A percentile compares a stretch with the other conserved stretches of the same genome.
Conservation (phyloP, 345 rosid species). For the Isatis tinctoria region DNA sequence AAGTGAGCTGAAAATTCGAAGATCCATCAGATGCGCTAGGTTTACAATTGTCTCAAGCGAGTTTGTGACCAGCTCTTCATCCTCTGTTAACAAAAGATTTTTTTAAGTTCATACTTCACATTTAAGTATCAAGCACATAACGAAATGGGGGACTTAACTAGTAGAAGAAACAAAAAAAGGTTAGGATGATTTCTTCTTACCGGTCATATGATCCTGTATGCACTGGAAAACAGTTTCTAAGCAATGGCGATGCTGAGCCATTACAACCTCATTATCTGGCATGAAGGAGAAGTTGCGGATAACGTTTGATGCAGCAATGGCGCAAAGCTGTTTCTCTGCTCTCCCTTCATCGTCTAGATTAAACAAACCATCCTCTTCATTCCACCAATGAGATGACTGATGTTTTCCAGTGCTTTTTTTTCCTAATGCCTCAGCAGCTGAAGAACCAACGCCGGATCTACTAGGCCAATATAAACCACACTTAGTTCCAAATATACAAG, state of each 20-base stretch:
- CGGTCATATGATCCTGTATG: slow-evolving; percentile 67
- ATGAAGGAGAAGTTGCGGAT: slow-evolving; percentile 95
- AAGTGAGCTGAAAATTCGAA: slow-evolving; percentile 82
- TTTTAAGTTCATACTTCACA: background rate
- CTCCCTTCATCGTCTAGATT: slow-evolving; percentile 91
- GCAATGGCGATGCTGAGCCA: slow-evolving; percentile 98
- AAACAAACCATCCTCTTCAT: slow-evolving; percentile 84
- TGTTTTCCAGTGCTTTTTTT: slow-evolving; percentile 48
- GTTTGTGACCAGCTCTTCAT: slow-evolving; percentile 94
- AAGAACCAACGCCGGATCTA: slow-evolving; percentile 46
- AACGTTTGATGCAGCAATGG: slow-evolving; percentile 90
- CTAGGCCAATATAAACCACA: slow-evolving; percentile 3
- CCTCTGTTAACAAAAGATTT: slow-evolving; percentile 56
- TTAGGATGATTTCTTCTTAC: slow-evolving; percentile 35
- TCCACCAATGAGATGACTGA: slow-evolving; percentile 77
- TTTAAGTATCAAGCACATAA: slow-evolving; percentile 3
- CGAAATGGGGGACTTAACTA: background rate
- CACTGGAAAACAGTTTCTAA: slow-evolving; percentile 96
- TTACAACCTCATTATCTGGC: slow-evolving; percentile 92
- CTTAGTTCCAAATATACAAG: background rate
- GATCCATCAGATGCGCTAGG: slow-evolving; percentile 89
- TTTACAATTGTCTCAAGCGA: slow-evolving; percentile 90
- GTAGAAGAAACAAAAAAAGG: background rate
- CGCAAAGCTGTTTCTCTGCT: slow-evolving; percentile 85
- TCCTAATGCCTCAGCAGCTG: slow-evolving; percentile 38